Evolutionary conservation across 768 basidiomycete species (phyloP), one percentile per base, ranked within the genome.

Genomic region (Crassisporium funariophilum): DNA sequence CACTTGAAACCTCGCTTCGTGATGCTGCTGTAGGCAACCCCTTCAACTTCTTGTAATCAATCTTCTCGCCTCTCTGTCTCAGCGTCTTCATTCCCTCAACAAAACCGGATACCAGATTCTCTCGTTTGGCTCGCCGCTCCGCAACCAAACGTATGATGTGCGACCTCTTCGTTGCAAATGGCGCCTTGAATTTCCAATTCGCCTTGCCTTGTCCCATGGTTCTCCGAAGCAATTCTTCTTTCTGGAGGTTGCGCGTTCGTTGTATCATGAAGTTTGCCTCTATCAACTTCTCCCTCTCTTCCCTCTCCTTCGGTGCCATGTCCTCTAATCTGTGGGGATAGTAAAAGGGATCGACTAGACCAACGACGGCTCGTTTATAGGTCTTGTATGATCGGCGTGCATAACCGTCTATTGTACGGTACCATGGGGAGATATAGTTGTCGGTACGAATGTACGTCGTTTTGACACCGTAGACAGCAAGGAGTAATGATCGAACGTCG

Each of bases 371-470:
- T 25, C 91, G 86, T 63, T 98, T 98, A 73, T 91, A 95, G 16
- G 84, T 85, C 55, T 75, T 76, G 57, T 77, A 67, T 2, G 71
- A 53, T 41, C 72, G 64, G 39, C 60, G 67, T 41, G 47, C 45
- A 39, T 55, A 67, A 36, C 59, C 69, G 37, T 38, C 52, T 23
- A 54, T 34, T 63, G 65, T 38, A 78, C 58, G 35, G 46, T 57
- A 57, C 58, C 55, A 57, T 13, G 84, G 81, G 0, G 86, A 78
- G 49, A 85, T 71, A 58, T 92, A 91, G 72, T 89, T 91, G 74
- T 91, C 89, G n/a, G 94, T 98, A 41, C 94, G 91, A 52, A 98
- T 91, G 65, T 95, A 97, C 5, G 93, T 95, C 49, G 88, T 87
- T 59, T 84, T 73, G 36, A 98, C 83, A 50, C 90, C 89, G 57